Base-by-base conservation (phyloP, 2,329 filamentous ascomycete genomes). In the Nothomitra cinnamomea region DNA sequence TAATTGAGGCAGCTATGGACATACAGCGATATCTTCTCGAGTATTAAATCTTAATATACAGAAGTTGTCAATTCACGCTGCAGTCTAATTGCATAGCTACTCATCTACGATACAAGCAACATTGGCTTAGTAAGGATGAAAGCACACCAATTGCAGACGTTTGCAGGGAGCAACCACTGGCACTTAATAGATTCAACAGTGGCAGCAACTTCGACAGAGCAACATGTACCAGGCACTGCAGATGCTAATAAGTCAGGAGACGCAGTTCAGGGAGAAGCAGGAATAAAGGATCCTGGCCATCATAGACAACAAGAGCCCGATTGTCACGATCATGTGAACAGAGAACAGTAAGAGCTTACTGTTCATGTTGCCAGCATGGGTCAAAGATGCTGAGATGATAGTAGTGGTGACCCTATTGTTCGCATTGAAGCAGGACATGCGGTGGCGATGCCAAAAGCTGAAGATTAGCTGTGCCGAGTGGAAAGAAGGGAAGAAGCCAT, bases 381-480 rank as follows among this genome's bases (percentile, higher is more conserved):
- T 45, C 4, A 3, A 21, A 15, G 41, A 45, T 6, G 41, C 41
- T 10, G 41, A 22, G 6, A 45, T 22, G 41, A 45, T 22, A 13
- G 41, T 45, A 45, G 41, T 45, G 24, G 41, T 45, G 2, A 45
- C 17, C 10, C 41, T 22, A 22, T 22, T 45, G 17, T 13, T 45
- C 3, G 6, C 41, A 15, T 15, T 45, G 0, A 56, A 56, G n/a
- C 45, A 54, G 52, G 57, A 62, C 47, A 60, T 63, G 45, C 57
- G 51, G 51, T 21, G 50, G 38, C 51, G 58, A 17, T 61, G 51
- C 42, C 55, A 55, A 19, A 32, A 54, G 52, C 12, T 52, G 22
- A 56, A 56, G 2, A 52, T 60, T 7, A 10, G 22, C 35, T 60
- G 54, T 51, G 54, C 52, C 10, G 56, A 57, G 56, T 64, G 51